Evolutionary conservation across 371 early-diverging fungal species (phyloP).

Genomic region (Funneliformis caledonium): DNA sequence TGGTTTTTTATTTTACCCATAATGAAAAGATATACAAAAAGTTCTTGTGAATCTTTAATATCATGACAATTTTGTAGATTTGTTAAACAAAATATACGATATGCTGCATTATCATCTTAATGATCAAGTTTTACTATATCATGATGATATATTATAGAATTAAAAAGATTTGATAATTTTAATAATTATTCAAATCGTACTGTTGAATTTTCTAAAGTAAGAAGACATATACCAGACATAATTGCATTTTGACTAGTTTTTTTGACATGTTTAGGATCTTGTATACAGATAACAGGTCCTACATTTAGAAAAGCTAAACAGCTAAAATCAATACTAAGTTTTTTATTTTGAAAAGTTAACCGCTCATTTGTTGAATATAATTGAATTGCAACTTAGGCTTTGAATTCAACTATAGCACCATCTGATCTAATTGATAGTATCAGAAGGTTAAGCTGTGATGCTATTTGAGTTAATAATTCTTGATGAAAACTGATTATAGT

Average conservation of each 20-base stretch:
- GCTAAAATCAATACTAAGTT: not conserved
- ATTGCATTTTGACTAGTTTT: not conserved
- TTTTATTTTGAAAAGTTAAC: not conserved
- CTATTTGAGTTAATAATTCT: not conserved
- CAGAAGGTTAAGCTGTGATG: not conserved
- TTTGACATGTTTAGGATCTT: not conserved
- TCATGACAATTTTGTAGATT: not conserved
- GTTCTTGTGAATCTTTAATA: not conserved
- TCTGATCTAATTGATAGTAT: not conserved
- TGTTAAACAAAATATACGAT: not conserved
- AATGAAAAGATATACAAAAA: conserved; percentile 14
- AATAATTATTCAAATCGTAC: not conserved
- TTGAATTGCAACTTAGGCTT: not conserved
- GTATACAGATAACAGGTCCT: not conserved
- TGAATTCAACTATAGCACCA: not conserved
- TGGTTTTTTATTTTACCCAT: not conserved
- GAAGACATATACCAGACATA: not conserved
- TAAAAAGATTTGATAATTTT: not conserved
- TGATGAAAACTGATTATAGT: not conserved
- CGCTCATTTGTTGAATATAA: not conserved
- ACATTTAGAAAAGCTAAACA: not conserved
- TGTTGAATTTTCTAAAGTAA: not conserved
- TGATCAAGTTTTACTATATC: not conserved
- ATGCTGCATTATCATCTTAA: not conserved
- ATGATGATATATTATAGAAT: not conserved